Percentiles rank a stretch among this genome's conserved stretches.
phyloP scores from a whole-genome alignment of 2,329 filamentous ascomycete species.

The Didymella pinodella region DNA sequence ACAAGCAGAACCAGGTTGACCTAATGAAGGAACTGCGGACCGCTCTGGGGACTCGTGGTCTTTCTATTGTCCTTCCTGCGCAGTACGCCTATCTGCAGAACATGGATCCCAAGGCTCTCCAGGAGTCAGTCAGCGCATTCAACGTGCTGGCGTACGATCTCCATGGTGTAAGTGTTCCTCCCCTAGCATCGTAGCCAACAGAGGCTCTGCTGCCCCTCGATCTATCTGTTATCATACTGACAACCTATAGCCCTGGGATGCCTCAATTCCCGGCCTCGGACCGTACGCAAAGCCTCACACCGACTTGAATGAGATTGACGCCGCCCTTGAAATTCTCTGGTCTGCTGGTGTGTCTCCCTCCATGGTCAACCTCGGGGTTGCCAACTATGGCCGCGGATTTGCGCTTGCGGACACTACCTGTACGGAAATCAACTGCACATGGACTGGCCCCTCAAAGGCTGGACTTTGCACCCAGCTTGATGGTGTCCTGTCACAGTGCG shows the following conservation, averaged over 20 bases:
- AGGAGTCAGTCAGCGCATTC: constrained; percentile 50
- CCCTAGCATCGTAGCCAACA: no score
- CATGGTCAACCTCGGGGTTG: constrained; percentile 57
- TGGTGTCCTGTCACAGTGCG: constrained; percentile 47
- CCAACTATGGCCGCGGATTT: constrained; percentile 57
- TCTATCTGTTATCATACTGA: neutral
- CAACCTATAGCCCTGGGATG: constrained; percentile 21
- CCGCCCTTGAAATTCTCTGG: constrained; percentile 57
- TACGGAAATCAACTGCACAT: constrained; percentile 30
- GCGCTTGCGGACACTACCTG: constrained; percentile 32
- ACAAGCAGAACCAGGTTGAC: constrained; percentile 38
- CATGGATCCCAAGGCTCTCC: constrained; percentile 37
- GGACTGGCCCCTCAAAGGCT: constrained; percentile 26
- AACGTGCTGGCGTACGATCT: constrained; percentile 60
- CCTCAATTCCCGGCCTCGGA: constrained; percentile 36
- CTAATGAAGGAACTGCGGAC: constrained; percentile 36
- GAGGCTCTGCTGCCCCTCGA: no score
- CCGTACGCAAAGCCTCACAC: constrained; percentile 52
- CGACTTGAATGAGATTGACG: constrained; percentile 59
- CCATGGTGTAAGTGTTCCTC: constrained; percentile 46
- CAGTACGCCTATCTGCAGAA: constrained; percentile 39
- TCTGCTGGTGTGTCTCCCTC: constrained; percentile 52
- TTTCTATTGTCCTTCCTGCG: constrained; percentile 39
- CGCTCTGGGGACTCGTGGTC: constrained; percentile 28
- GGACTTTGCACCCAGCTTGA: constrained; percentile 36